These are phyloP conservation scores for Powellomyces hirtus DNA, from an alignment of 192 early-diverging fungal species.

Conservation along the genomic window DNA sequence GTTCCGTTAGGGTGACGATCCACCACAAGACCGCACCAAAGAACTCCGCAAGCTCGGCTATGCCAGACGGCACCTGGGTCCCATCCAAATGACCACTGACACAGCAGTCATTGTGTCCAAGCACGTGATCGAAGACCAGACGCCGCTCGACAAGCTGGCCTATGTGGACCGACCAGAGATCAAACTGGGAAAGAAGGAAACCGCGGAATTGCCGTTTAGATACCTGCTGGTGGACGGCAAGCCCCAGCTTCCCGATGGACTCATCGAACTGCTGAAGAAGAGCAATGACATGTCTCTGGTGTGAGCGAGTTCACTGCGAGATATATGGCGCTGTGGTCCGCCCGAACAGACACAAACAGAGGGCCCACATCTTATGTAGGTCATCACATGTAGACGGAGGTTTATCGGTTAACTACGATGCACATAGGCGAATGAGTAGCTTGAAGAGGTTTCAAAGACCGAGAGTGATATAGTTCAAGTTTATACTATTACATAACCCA, in stretches of 20 bases:
- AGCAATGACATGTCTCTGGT: conserved; percentile 58
- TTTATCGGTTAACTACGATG: no score
- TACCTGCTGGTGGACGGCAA: conserved; percentile 59
- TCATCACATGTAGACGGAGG: no score
- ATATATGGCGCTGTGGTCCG: no score
- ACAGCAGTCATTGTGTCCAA: conserved; percentile 75
- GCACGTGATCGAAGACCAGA: conserved; percentile 63
- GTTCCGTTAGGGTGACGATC: conserved; percentile 43
- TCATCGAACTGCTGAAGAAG: conserved; percentile 70
- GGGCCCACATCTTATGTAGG: no score
- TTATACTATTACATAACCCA: no score
- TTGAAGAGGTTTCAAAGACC: no score
- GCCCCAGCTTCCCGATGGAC: conserved; percentile 66
- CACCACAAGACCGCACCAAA: conserved; percentile 49
- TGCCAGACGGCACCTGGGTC: conserved; percentile 66
- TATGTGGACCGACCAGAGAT: conserved; percentile 77
- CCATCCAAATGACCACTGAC: conserved; percentile 84
- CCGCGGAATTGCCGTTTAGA: conserved; percentile 77
- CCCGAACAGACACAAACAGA: no score
- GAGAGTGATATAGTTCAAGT: no score
- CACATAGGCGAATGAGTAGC: no score
- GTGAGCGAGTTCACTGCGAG: no score
- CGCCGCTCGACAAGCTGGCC: conserved; percentile 57
- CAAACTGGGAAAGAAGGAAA: conserved; percentile 63
- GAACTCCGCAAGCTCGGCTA: conserved; percentile 69